These are phyloP conservation scores for Ramaria sp. DNA, from an alignment of 768 basidiomycete genomes.

Conservation along the genomic window DNA sequence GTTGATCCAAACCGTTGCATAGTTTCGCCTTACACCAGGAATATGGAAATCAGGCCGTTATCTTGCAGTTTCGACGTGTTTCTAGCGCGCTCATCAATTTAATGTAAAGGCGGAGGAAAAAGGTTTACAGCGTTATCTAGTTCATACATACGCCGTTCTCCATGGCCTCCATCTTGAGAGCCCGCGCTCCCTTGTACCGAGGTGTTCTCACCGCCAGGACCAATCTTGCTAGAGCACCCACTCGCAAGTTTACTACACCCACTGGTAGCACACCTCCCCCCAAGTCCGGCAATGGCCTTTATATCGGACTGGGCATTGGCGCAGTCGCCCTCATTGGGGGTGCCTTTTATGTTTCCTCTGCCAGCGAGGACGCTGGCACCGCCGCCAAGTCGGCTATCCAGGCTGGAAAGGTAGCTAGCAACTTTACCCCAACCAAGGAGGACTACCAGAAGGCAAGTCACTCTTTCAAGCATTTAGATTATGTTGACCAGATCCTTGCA, in stretches of 20 bases:
- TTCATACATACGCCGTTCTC: neutral
- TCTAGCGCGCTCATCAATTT: no score
- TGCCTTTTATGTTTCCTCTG: slow-evolving; percentile 51
- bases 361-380: slow-evolving; percentile 36
- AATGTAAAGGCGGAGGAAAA: neutral
- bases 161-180: slow-evolving; percentile 4
- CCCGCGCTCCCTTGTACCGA: neutral
- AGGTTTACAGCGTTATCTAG: neutral
- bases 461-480: neutral
- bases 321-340: slow-evolving; percentile 47
- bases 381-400: slow-evolving; percentile 54
- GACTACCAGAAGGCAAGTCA: slow-evolving; percentile 77
- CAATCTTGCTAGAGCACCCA: neutral
- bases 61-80: no score
- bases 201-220: neutral
- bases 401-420: slow-evolving; percentile 49
- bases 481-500: slow-evolving; percentile 18
- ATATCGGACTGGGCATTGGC: slow-evolving; percentile 45
- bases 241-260: neutral
- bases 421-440: slow-evolving; percentile 65
- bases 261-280: slow-evolving; percentile 2
- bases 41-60: no score
- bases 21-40: no score
- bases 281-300: slow-evolving; percentile 40
- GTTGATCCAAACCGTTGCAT: no score